phyloP scores from a whole-genome alignment of 2,329 filamentous ascomycete species.

The Septoria linicola region DNA sequence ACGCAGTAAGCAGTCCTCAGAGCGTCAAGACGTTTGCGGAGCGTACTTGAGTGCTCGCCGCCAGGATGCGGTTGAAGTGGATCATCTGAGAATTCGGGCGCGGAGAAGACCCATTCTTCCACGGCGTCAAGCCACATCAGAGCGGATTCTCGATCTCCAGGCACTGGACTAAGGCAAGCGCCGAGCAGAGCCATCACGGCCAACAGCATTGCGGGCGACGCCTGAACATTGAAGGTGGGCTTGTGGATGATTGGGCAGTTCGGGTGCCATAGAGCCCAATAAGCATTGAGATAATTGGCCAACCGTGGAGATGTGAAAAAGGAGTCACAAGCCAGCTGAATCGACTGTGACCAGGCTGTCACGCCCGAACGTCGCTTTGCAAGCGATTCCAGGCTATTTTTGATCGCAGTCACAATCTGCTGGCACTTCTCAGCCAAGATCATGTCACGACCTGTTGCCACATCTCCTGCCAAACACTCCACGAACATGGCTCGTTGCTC shows the following conservation, averaged over 20 bases:
- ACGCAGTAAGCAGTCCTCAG: constrained; percentile 5
- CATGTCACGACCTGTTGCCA: background rate
- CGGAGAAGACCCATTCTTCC: constrained; percentile 10
- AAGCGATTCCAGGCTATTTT: too few species aligned
- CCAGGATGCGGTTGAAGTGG: background rate
- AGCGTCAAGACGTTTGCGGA: constrained; percentile 1
- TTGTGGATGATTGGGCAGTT: constrained; percentile 9
- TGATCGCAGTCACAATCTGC: too few species aligned
- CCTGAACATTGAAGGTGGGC: background rate
- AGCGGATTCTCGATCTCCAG: constrained; percentile 5
- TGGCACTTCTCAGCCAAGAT: background rate
- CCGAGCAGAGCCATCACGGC: constrained; percentile 9
- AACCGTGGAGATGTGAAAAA: background rate
- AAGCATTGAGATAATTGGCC: background rate
- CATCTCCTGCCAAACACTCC: background rate
- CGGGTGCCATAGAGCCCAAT: constrained; percentile 12
- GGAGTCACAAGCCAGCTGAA: background rate
- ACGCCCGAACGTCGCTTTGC: background rate
- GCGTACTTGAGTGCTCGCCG: background rate
- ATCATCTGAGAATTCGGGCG: constrained; percentile 5
- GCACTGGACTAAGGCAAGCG: constrained; percentile 7
- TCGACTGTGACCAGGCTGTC: background rate
- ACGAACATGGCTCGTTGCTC: constrained; percentile 7
- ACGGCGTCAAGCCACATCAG: constrained; percentile 8
- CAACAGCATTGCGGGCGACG: background rate